Base-by-base conservation (phyloP, 163 green algal genomes). In the Chlorella variabilis region DNA sequence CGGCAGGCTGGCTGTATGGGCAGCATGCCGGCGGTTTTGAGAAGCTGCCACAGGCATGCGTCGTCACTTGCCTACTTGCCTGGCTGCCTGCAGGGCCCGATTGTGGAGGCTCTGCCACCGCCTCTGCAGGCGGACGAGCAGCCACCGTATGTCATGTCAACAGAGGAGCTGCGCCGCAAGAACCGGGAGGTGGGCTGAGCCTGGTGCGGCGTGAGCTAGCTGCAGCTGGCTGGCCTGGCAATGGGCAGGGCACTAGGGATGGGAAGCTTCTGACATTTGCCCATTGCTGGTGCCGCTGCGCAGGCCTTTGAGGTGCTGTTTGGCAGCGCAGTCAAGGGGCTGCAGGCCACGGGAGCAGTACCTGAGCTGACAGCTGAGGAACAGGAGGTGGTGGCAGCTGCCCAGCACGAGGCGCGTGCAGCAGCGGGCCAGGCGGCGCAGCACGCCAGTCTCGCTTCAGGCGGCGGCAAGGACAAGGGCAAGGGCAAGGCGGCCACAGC, bases 261-360 rank as follows among this genome's bases (percentile, higher is more conserved):
- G n/a, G 45, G 45, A 11, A 23, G 45, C 45, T 54, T 54, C 45
- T 54, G 45, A 15, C 45, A 11, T 63, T n/a, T 63, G 54, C 2
- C 33, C 33, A 34, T 23, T 17, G 62, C 34, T 45, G 31, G 3
- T 71, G 3, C 34, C 18, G 3, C 34, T 42, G 36, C 66, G 67
- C 25, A 79, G 71, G 71, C 71, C 0, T 79, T 79, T 42, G 71
- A 79, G 54, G 71, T 54, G 25, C 36, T 79, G 34, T 56, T 79
- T 68, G 71, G 54, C 23, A 56, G 51, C 23, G 71, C 71, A 1
- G 36, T 54, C 54, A 79, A 79, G 54, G 71, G 71, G 20, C 18
- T 79, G 51, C 36, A 79, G 54, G 71, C 71, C 25, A 69, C 36
- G 0, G 71, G 71, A 2, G 54, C 41, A 31, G 71, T 79, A 25